phyloP scores from a whole-genome alignment of 2,329 filamentous ascomycete genomes.

The Fusarium paranaense region DNA sequence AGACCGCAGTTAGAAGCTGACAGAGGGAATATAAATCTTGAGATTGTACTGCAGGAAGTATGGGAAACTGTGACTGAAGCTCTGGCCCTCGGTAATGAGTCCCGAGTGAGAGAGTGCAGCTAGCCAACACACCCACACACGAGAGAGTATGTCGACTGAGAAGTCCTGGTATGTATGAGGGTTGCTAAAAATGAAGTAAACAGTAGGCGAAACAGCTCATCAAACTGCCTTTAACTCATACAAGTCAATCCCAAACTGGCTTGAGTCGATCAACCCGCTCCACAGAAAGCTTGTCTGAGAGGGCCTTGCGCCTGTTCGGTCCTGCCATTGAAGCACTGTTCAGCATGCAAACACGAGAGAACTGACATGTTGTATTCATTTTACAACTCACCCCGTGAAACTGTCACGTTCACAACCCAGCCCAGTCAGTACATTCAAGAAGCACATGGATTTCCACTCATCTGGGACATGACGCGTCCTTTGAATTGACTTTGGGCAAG shows the following conservation, averaged over 20 bases:
- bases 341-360: neutral
- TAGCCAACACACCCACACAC: neutral
- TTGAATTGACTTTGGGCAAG: neutral
- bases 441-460: neutral
- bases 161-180: neutral
- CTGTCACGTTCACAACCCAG: neutral
- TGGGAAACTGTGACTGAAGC: neutral
- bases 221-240: neutral
- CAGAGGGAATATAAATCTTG: neutral
- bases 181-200: neutral
- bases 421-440: neutral
- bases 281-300: neutral
- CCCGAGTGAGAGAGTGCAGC: neutral
- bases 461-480: neutral
- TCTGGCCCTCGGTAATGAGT: neutral
- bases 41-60: neutral
- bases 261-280: no score
- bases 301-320: neutral
- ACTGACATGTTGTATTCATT: no score
- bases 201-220: neutral
- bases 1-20: neutral
- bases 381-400: neutral
- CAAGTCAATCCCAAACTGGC: neutral
- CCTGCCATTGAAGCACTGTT: neutral
- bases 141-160: neutral